Evolutionary conservation across 768 basidiomycete genomes (phyloP).

Genomic region (Phaeotremella fagi): DNA sequence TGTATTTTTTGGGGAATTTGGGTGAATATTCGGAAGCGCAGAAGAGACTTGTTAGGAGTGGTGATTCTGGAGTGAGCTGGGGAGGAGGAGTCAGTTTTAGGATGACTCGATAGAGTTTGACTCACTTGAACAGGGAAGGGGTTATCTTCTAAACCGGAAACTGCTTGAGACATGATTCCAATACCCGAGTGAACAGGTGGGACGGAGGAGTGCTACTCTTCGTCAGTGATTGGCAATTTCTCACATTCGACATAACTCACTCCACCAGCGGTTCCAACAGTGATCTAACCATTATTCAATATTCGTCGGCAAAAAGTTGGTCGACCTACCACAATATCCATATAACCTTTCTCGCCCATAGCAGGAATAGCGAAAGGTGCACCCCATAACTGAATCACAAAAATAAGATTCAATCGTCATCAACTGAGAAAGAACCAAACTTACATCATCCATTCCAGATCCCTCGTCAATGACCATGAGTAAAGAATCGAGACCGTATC

Average conservation of each 20-base stretch:
- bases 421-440: too few species aligned
- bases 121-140: constrained; percentile 35
- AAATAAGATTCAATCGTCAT: neutral
- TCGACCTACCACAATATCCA: constrained; percentile 38
- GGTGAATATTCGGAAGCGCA: constrained; percentile 36
- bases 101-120: neutral
- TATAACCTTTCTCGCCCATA: constrained; percentile 44
- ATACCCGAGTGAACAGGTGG: constrained; percentile 43
- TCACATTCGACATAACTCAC: constrained; percentile 15
- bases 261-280: constrained; percentile 44
- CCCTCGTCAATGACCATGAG: constrained; percentile 44
- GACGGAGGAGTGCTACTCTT: constrained; percentile 37
- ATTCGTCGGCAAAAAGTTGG: too few species aligned
- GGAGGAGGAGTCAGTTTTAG: neutral
- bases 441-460: constrained; percentile 33
- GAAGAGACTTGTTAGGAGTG: constrained; percentile 30
- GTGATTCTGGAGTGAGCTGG: constrained; percentile 40
- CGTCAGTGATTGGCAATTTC: neutral
- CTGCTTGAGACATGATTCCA: constrained; percentile 38
- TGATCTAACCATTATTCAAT: constrained; percentile 20
- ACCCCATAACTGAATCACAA: constrained; percentile 35
- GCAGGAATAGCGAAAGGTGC: constrained; percentile 35
- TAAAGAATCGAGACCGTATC: constrained; percentile 37
- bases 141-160: constrained; percentile 35
- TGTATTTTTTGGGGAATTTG: constrained; percentile 30